Conservation (phyloP, 805 yeast species). For the Saturnispora halmiae region DNA sequence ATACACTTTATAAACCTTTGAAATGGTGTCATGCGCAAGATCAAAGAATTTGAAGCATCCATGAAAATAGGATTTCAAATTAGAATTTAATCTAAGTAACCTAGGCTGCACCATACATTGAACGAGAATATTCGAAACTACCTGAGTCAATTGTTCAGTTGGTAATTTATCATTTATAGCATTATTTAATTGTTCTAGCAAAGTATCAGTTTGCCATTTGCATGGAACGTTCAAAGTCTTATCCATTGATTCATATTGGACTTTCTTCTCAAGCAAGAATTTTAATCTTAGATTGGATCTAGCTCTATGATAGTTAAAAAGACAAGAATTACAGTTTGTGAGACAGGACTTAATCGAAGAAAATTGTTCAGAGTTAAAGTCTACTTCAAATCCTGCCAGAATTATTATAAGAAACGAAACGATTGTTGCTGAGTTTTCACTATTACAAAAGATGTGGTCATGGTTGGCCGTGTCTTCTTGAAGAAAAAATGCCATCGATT, state of each 20-base stretch:
- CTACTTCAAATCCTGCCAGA: conserved; percentile 15
- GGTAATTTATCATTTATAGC: conserved; percentile 19
- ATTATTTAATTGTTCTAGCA: conserved; percentile 13
- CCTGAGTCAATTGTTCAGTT: conserved; percentile 9
- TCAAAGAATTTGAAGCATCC: conserved; percentile 26
- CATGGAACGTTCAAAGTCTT: conserved; percentile 19
- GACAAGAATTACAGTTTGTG: conserved; percentile 44
- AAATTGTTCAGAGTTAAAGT: conserved; percentile 28
- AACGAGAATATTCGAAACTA: conserved; percentile 28
- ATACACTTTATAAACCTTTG: conserved; percentile 20
- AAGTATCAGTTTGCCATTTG: conserved; percentile 22
- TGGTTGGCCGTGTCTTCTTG: conserved; percentile 28
- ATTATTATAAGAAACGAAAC: conserved; percentile 12
- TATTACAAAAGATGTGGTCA: conserved; percentile 22
- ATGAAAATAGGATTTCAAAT: conserved; percentile 31
- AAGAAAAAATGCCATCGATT: conserved; percentile 25
- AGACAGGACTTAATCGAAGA: conserved; percentile 26
- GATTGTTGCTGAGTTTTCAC: conserved; percentile 8
- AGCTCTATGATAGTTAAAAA: conserved; percentile 43
- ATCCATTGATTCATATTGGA: conserved; percentile 19
- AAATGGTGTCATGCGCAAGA: conserved; percentile 9
- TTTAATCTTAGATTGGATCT: conserved; percentile 42
- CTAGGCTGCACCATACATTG: conserved; percentile 48
- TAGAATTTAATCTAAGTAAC: conserved; percentile 33
- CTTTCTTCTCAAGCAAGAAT: conserved; percentile 41